These are phyloP conservation scores for Plasmodium gaboni DNA, from an alignment of 169 alveolate genomes.

Conservation along the genomic window DNA sequence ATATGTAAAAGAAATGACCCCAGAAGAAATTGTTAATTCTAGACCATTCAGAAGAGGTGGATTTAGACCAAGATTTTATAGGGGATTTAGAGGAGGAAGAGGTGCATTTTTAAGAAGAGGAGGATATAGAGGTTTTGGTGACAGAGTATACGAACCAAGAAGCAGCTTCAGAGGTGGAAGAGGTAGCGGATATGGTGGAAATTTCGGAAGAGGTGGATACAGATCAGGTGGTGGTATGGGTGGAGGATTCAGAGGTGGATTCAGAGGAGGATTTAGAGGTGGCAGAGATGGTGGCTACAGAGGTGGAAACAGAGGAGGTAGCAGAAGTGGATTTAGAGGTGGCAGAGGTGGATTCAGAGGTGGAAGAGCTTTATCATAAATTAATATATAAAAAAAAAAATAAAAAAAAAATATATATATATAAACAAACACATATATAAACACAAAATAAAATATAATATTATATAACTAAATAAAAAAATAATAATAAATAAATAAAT, in stretches of 20 bases:
- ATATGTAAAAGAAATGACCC: slow-evolving; percentile 82
- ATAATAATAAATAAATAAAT: neutral
- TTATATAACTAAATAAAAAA: neutral
- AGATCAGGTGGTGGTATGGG: slow-evolving; percentile 46
- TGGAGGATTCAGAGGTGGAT: slow-evolving; percentile 67
- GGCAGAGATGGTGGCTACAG: slow-evolving; percentile 81
- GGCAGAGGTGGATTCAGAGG: slow-evolving; percentile 77
- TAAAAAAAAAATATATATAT: neutral
- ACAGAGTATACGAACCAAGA: slow-evolving; percentile 75
- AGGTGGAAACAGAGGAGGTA: slow-evolving; percentile 77
- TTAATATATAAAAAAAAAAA: neutral
- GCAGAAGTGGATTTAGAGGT: slow-evolving; percentile 77
- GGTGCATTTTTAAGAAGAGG: slow-evolving; percentile 76
- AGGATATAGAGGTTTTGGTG: slow-evolving; percentile 73
- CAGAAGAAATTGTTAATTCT: slow-evolving; percentile 77
- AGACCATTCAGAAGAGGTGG: slow-evolving; percentile 74
- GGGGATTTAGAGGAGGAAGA: slow-evolving; percentile 78
- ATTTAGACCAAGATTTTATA: slow-evolving; percentile 67
- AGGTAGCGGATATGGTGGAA: slow-evolving; percentile 77
- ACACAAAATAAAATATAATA: neutral
- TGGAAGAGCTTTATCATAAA: slow-evolving; percentile 48
- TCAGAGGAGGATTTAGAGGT: slow-evolving; percentile 60
- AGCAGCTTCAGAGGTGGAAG: slow-evolving; percentile 73
- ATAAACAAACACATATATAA: neutral
- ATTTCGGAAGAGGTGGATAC: slow-evolving; percentile 74